These are phyloP conservation scores for Pseudoturritis turrita DNA, from an alignment of 345 rosid genomes.

Conservation along the genomic window DNA sequence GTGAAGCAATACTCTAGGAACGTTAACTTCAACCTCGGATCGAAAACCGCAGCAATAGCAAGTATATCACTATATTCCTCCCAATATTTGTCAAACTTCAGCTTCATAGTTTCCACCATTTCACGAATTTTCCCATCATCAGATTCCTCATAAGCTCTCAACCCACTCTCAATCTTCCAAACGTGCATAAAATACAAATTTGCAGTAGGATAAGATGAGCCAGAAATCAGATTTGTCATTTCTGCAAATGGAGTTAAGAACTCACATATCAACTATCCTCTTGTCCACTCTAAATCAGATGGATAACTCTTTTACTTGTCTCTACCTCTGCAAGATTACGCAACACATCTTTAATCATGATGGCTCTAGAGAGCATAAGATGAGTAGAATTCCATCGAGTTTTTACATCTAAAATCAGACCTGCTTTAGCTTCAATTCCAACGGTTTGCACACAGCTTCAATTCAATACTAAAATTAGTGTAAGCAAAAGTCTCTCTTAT, in stretches of 20 bases:
- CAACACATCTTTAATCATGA: not conserved
- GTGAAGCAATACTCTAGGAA: too few relatives aligned
- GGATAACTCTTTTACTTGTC: not conserved
- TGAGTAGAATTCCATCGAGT: too few relatives aligned
- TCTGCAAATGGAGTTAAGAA: not conserved
- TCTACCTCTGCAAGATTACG: not conserved
- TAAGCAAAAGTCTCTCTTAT: too few relatives aligned
- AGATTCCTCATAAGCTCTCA: too few relatives aligned
- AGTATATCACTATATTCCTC: too few relatives aligned
- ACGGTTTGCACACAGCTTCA: too few relatives aligned
- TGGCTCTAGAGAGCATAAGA: not conserved
- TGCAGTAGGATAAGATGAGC: not conserved
- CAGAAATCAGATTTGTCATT: not conserved
- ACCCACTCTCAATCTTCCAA: not conserved
- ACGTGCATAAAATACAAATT: not conserved
- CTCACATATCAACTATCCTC: not conserved
- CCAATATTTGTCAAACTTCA: too few relatives aligned
- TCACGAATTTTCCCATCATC: too few relatives aligned
- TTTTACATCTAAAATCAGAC: not conserved
- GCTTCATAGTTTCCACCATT: too few relatives aligned
- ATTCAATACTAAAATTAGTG: too few relatives aligned
- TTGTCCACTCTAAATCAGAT: not conserved
- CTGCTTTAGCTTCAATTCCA: not conserved
- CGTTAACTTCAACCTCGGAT: too few relatives aligned
- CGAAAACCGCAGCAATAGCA: too few relatives aligned